Conservation (phyloP, 352 stramenopile genomes). For the Phytophthora europaea region DNA sequence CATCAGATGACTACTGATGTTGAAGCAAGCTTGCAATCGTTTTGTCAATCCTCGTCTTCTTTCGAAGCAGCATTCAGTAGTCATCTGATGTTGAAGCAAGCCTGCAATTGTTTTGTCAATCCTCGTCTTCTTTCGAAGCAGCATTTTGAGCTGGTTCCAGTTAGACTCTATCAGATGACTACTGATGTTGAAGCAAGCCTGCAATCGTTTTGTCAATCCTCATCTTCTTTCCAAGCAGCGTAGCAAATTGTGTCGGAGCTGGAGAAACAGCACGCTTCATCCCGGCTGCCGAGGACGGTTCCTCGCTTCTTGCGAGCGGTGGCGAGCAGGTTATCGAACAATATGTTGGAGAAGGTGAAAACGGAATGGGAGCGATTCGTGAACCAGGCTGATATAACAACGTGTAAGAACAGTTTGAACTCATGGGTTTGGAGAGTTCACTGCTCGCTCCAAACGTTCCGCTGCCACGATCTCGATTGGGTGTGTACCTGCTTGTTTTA, state of each 20-base stretch:
- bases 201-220: slow-evolving; percentile 25
- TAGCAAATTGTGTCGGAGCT: slow-evolving; percentile 5
- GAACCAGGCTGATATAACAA: slow-evolving; percentile 28
- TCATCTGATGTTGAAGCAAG: slow-evolving; percentile 24
- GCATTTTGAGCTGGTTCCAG: slow-evolving; percentile 30
- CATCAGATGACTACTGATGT: too few species aligned
- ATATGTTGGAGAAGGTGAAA: slow-evolving; percentile 12
- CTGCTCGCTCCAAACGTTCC: slow-evolving; percentile 2
- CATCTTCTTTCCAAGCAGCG: slow-evolving; percentile 8
- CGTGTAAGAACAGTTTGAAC: slow-evolving; percentile 31
- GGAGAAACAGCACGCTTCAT: not conserved
- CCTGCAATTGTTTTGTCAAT: slow-evolving; percentile 27
- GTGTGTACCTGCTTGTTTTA: slow-evolving; percentile 7
- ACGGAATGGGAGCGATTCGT: slow-evolving; percentile 26
- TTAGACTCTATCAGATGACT: too few species aligned
- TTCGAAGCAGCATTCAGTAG: too few species aligned
- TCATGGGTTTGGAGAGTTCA: slow-evolving; percentile 9
- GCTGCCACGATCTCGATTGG: slow-evolving; percentile 13
- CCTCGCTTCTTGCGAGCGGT: not conserved
- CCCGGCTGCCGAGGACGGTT: not conserved
- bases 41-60: too few species aligned
- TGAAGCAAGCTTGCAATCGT: too few species aligned
- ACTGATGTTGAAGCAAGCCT: slow-evolving; percentile 23
- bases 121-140: slow-evolving; percentile 7
- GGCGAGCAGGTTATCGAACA: not conserved